A percentile compares a stretch with the other conserved stretches of the same genome.
Conservation (phyloP, 371 early-diverging fungal species). For the Circinella umbellata region DNA sequence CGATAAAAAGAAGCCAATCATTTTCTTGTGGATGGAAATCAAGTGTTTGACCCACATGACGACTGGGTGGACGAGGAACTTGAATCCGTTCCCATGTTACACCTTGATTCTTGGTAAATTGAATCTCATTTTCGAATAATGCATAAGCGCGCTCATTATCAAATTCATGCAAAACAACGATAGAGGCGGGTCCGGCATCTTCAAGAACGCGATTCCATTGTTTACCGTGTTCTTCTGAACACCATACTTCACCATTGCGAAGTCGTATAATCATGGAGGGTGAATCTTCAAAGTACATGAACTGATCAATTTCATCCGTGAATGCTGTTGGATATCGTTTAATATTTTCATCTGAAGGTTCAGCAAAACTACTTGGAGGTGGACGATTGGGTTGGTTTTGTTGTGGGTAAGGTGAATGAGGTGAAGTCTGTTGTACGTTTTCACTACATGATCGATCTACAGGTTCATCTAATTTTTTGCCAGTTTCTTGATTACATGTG, state of each 20-base stretch:
- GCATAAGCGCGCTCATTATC: conserved; percentile 65
- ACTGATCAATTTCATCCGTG: conserved; percentile 54
- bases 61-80: conserved; percentile 70
- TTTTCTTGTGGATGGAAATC: conserved; percentile 85
- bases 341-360: conserved; percentile 42
- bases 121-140: conserved; percentile 60
- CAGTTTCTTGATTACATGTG: conserved; percentile 62
- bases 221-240: conserved; percentile 67
- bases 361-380: conserved; percentile 20
- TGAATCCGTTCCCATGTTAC: conserved; percentile 58
- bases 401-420: neutral
- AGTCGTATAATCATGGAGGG: conserved; percentile 61
- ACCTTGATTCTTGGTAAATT: conserved; percentile 74
- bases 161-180: conserved; percentile 60
- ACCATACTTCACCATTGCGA: conserved; percentile 63
- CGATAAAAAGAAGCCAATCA: conserved; percentile 84
- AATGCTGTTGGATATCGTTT: conserved; percentile 44
- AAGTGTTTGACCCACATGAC: conserved; percentile 55
- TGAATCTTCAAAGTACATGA: conserved; percentile 60
- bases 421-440: conserved; percentile 17
- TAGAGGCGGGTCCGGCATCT: conserved; percentile 35
- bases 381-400: conserved; percentile 14
- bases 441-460: conserved; percentile 66
- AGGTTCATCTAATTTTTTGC: conserved; percentile 64
- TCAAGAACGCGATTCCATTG: conserved; percentile 61